These are phyloP conservation scores for Colletotrichum sp. DNA, from an alignment of 2,329 filamentous ascomycete species.

Conservation along the genomic window DNA sequence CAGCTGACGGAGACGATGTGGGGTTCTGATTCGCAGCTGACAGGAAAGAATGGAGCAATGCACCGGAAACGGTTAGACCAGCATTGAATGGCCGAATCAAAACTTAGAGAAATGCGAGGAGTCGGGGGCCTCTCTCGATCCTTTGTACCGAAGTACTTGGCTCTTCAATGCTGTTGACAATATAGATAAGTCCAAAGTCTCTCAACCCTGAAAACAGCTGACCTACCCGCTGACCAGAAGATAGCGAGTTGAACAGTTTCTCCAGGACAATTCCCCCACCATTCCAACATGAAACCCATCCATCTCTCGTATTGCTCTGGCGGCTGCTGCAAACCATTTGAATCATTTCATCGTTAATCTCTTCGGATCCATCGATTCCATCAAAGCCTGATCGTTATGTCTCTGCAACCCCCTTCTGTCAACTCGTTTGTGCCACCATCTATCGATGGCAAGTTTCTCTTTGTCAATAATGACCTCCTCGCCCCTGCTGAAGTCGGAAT, in stretches of 20 bases:
- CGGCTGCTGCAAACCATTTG: neutral
- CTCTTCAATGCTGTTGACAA: neutral
- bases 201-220: neutral
- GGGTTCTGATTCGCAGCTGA: neutral
- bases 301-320: neutral
- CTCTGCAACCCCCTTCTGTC: neutral
- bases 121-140: neutral
- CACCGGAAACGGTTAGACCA: neutral
- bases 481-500: constrained; percentile 44
- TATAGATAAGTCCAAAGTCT: neutral
- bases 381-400: neutral
- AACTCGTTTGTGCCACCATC: neutral
- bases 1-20: neutral
- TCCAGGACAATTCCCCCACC: neutral
- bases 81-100: neutral
- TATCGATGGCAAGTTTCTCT: constrained; percentile 20
- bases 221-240: neutral
- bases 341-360: neutral
- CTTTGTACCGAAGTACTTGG: neutral
- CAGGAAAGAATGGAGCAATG: neutral
- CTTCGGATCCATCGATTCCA: neutral
- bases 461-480: constrained; percentile 41
- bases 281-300: neutral
- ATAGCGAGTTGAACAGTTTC: neutral
- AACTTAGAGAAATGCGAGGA: neutral